Base-by-base conservation (phyloP, 1,284 basidiomycete species). In the Ustilago crameri region DNA sequence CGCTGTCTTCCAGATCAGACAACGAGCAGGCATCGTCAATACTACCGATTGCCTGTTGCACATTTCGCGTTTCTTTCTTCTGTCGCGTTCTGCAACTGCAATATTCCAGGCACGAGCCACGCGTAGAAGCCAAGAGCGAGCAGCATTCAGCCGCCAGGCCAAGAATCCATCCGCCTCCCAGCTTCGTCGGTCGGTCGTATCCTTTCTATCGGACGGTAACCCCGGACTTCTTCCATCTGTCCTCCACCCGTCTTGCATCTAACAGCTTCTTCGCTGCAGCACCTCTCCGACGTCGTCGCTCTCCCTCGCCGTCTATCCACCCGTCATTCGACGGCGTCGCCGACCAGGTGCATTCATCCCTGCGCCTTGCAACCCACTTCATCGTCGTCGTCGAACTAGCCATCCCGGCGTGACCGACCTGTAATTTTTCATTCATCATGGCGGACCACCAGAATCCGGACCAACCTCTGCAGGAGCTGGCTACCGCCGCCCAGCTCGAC, bases 381-480 rank as follows among this genome's bases (percentile, higher is more conserved):
- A 18, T 40, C 18, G 38, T 40, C 38, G 38, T 23, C 52, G 35
- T 22, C 15, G 20, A 18, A 38, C 23, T 35, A 4, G 26, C 27
- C 26, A 10, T 22, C 22, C 12, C 17, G 20, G 14, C 46, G 26
- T n/a, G n/a, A n/a, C n/a, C n/a, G n/a, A n/a, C n/a, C n/a, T n/a
- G n/a, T n/a, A n/a, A n/a, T n/a, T n/a, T n/a, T 30, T 30, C 7
- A 12, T 12, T 47, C 53, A 46, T 14, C 51, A 71, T 71, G 68
- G 57, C 68, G 23, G 62, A 71, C 50, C 61, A 64, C 22, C 68
- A 71, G 30, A 56, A 65, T 30, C 57, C 58, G 5, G 68, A 71
- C 27, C 68, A 71, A 54, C 68, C 68, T 24, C 62, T 71, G 8
- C 68, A 71, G 40, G 68, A 71, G 68, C 57, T 71, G 48, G 68